A percentile compares a stretch with the other conserved stretches of the same genome.
These are phyloP conservation scores for Zelopaecilomyces penicillatus DNA, from an alignment of 2,329 filamentous ascomycete genomes.

Conservation along the genomic window DNA sequence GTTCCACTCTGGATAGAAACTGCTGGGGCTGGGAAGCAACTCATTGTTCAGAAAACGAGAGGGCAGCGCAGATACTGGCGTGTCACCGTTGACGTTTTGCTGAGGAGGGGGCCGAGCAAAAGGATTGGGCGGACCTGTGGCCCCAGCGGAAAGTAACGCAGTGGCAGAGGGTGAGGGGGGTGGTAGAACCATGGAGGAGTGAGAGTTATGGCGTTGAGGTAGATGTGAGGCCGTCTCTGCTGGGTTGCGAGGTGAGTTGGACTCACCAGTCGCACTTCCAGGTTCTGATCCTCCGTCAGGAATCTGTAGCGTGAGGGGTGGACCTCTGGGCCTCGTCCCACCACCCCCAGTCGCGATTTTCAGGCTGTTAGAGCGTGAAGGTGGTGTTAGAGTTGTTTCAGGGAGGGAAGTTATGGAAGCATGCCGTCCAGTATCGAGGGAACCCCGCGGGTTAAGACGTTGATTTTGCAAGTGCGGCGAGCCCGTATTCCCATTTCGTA, in stretches of 20 bases:
- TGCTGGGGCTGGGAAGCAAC: slow-evolving; percentile 81
- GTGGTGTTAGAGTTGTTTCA: slow-evolving; percentile 58
- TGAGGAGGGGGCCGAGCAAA: slow-evolving; percentile 84
- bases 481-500: slow-evolving; percentile 41
- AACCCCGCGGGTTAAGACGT: slow-evolving; percentile 38
- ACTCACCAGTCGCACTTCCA: slow-evolving; percentile 65
- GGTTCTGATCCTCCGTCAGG: slow-evolving; percentile 80
- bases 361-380: slow-evolving; percentile 70
- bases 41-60: slow-evolving; percentile 85
- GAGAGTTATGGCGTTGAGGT: slow-evolving; percentile 44
- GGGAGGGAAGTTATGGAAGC: slow-evolving; percentile 54
- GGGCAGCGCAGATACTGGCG: slow-evolving; percentile 88
- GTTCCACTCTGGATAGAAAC: slow-evolving; percentile 88
- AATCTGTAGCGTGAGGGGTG: slow-evolving; percentile 87
- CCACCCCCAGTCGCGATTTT: slow-evolving; percentile 45
- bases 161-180: slow-evolving; percentile 87
- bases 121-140: slow-evolving; percentile 86
- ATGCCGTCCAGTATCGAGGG: slow-evolving; percentile 38
- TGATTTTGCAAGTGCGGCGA: slow-evolving; percentile 46
- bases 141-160: slow-evolving; percentile 79
- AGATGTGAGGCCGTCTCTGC: slow-evolving; percentile 50
- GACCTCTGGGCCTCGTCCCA: slow-evolving; percentile 64
- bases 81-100: slow-evolving; percentile 46
- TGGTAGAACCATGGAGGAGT: slow-evolving; percentile 70
- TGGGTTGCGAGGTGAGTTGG: slow-evolving; percentile 54